Percentiles rank a stretch among this genome's conserved stretches.
These are phyloP conservation scores for Peronosclerospora sorghi DNA, from an alignment of 352 stramenopile genomes.

Conservation along the genomic window DNA sequence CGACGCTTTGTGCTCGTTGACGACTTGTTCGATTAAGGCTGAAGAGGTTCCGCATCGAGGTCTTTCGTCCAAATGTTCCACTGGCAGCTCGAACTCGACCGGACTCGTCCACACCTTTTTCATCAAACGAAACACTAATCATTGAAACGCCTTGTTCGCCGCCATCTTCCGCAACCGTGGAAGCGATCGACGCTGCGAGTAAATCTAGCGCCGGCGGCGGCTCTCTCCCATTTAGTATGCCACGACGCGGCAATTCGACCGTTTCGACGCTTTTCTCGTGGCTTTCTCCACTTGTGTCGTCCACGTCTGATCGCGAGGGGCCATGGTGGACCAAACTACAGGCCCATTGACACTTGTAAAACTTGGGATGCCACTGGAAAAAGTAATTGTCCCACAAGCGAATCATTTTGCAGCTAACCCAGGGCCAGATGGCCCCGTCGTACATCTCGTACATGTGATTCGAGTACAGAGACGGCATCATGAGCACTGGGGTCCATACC, in stretches of 20 bases:
- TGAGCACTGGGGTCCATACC: constrained; percentile 70
- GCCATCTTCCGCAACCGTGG: constrained; percentile 13
- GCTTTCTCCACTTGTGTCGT: not conserved
- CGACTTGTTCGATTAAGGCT: constrained; percentile 11
- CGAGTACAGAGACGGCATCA: constrained; percentile 30
- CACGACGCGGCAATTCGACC: constrained; percentile 7
- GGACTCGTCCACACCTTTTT: constrained; percentile 3
- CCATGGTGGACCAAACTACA: constrained; percentile 36
- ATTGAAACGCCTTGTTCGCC: constrained; percentile 7
- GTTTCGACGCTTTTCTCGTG: constrained; percentile 5
- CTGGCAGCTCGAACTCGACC: constrained; percentile 16
- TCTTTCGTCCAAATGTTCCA: constrained; percentile 16
- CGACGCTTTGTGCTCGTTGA: constrained; percentile 18
- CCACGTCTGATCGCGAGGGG: constrained; percentile 9
- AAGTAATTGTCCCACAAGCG: constrained; percentile 76
- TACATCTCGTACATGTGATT: constrained; percentile 41
- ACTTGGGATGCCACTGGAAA: constrained; percentile 81
- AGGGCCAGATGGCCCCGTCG: constrained; percentile 64
- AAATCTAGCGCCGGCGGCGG: constrained; percentile 17
- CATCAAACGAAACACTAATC: constrained; percentile 18
- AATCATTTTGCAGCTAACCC: constrained; percentile 72
- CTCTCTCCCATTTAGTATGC: constrained; percentile 7
- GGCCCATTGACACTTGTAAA: constrained; percentile 65
- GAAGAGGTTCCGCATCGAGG: constrained; percentile 19
- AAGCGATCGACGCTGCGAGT: constrained; percentile 17